Base-by-base conservation (phyloP, 2,329 filamentous ascomycete species). In the Hirsutella minnesotensis region DNA sequence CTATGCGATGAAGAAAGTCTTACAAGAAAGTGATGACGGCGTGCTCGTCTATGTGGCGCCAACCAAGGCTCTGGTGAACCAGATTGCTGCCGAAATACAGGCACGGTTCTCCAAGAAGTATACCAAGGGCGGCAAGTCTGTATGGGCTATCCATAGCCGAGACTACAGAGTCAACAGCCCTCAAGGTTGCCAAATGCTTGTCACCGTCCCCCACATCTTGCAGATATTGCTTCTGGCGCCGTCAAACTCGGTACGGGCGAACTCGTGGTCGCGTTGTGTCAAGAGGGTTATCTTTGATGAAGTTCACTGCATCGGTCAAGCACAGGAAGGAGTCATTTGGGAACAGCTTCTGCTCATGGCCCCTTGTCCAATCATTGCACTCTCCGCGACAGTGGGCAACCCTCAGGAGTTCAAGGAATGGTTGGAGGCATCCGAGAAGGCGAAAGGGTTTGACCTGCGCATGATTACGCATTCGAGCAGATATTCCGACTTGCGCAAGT, bases 221-320 rank as follows among this genome's bases (percentile, higher is more conserved):
- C 83, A 89, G 51, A 87, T 85, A 42, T 85, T 90, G 81, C 66
- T 89, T 2, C 63, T 83, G 40, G 69, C 75, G 0, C 78, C 82
- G 0, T 64, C 68, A 0, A 83, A 87, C 50, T 79, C 82, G 3
- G 73, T 70, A 9, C 64, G 66, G 2, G 39, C 50, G 2, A 63
- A 52, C 22, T 59, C 68, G 0, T 90, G 83, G 83, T 73, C 82
- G 0, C 68, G 69, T 3, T 67, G 80, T 41, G 72, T 89, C 13
- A 83, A 77, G 51, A 72, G 82, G 39, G 87, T 89, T 54, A 86
- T 89, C 40, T 89, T 89, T 45, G 84, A 90, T 53, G 84, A 90
- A 61, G 79, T 89, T 2, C 84, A 90, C 56, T 86, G 77, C 29
- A 89, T 90, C 46, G 82, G 84, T 0, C 79, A 88, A 55, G 73